Evolutionary conservation across 768 basidiomycete species (phyloP).

Genomic region (Serendipita sp.): DNA sequence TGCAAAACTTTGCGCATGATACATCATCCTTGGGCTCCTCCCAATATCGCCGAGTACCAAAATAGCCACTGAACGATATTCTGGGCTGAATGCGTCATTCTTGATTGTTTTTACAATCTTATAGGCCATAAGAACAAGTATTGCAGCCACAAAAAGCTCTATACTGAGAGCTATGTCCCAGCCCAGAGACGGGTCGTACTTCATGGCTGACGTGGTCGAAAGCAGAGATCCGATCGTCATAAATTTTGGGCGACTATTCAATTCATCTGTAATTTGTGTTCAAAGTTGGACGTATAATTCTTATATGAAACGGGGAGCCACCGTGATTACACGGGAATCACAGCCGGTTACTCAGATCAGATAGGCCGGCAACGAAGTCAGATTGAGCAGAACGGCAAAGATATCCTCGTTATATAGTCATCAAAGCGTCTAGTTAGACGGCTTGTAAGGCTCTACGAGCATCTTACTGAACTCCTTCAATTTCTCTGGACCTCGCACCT

Average conservation of each 20-base stretch:
- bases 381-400: background rate
- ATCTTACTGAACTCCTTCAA: constrained; percentile 85
- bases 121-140: background rate
- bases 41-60: constrained; percentile 93
- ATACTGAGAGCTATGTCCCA: constrained; percentile 1
- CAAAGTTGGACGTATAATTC: no score
- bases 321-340: background rate
- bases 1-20: constrained; percentile 88
- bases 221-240: background rate
- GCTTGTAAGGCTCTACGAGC: constrained; percentile 67
- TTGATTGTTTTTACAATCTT: background rate
- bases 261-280: no score
- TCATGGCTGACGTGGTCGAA: constrained; percentile 2
- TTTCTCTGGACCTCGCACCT: constrained; percentile 90
- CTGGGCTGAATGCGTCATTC: background rate
- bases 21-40: constrained; percentile 95
- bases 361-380: no score
- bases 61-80: constrained; percentile 56
- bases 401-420: background rate
- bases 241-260: no score
- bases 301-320: background rate
- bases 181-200: constrained; percentile 2
- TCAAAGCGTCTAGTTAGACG: constrained; percentile 18
- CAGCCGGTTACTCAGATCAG: background rate
- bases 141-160: background rate